Base-by-base conservation (phyloP, 495 filamentous ascomycete species). In the Xylaria sp. region DNA sequence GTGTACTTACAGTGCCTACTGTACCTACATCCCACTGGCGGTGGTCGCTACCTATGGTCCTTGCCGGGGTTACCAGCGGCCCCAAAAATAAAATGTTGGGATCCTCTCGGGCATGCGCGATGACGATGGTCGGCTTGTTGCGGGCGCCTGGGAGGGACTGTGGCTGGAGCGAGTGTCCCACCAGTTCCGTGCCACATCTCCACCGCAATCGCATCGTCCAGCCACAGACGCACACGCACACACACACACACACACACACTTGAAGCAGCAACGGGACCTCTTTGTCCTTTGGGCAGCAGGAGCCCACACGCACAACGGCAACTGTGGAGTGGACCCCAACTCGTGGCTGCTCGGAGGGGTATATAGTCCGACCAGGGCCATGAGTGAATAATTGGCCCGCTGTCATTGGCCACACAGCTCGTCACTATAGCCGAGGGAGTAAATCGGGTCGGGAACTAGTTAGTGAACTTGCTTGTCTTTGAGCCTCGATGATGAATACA, bases 401-500 rank as follows among this genome's bases (percentile, higher is more conserved):
- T 77, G 57, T 75, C 71, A 79, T 79, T 79, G 77, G 77, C 35
- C 44, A 66, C 74, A 68, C 17, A 65, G 29, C 33, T 69, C 9
- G 29, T 55, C 24, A 40, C 68, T 68, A 79, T 79, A 79, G 72
- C 77, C 77, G 77, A 79, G 77, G 76, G 75, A 72, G 53, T 72
- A 77, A 79, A 72, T 71, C 75, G 73, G 77, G 75, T 75, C 75
- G 73, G 75, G 68, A 71, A 65, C 59, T 66, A 63, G 59, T 53
- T 43, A 64, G 46, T 43, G 57, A 62, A 62, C 44, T 58, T 64
- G 58, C 53, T 35, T 64, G n/a, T 33, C 61, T 65, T 41, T 46
- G 75, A 78, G 71, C 50, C 61, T 77, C 73, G 65, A 76, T 75
- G 76, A 78, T 78, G 73, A 75, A 73, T 70, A 74, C 73, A 73